phyloP scores from a whole-genome alignment of 768 basidiomycete species.

The Pulveroboletus ravenelii region DNA sequence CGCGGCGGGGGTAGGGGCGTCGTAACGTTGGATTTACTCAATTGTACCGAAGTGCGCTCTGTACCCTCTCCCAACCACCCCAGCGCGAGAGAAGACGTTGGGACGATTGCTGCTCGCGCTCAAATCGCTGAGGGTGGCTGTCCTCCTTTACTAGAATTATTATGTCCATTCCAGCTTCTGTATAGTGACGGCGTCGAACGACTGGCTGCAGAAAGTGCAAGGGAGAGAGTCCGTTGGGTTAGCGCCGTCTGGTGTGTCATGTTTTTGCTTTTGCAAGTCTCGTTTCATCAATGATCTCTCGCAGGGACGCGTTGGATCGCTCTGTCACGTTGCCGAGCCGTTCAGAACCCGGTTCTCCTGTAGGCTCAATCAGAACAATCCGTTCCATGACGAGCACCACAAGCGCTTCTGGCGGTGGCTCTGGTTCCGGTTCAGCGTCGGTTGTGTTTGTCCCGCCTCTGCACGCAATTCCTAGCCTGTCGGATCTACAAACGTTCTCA shows the following conservation, averaged over 20 bases:
- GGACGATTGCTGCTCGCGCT: constrained; percentile 71
- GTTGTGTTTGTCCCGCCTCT: constrained; percentile 77
- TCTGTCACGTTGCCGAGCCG: constrained; percentile 48
- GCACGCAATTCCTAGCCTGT: constrained; percentile 64
- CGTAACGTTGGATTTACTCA: constrained; percentile 80
- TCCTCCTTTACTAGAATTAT: constrained; percentile 55
- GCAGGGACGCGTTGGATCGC: constrained; percentile 76
- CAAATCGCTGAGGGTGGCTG: constrained; percentile 46
- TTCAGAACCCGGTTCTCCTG: constrained; percentile 42
- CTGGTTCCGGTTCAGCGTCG: constrained; percentile 55
- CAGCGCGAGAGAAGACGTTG: constrained; percentile 78
- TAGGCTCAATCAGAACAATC: constrained; percentile 66
- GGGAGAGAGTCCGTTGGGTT: constrained; percentile 88
- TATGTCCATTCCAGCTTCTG: constrained; percentile 88
- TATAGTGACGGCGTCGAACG: constrained; percentile 89
- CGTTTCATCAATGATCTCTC: constrained; percentile 1
- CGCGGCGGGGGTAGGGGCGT: constrained; percentile 79
- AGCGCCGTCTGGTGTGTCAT: constrained; percentile 74
- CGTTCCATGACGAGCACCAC: constrained; percentile 47
- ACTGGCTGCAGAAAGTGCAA: constrained; percentile 80
- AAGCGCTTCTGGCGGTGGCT: constrained; percentile 30
- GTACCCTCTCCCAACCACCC: constrained; percentile 80
- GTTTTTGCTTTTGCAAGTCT: not conserved
- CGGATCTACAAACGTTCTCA: constrained; percentile 51
- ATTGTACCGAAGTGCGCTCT: constrained; percentile 81